Conservation (phyloP, 140 eudicot species). For the Ambrosia hybrid region DNA sequence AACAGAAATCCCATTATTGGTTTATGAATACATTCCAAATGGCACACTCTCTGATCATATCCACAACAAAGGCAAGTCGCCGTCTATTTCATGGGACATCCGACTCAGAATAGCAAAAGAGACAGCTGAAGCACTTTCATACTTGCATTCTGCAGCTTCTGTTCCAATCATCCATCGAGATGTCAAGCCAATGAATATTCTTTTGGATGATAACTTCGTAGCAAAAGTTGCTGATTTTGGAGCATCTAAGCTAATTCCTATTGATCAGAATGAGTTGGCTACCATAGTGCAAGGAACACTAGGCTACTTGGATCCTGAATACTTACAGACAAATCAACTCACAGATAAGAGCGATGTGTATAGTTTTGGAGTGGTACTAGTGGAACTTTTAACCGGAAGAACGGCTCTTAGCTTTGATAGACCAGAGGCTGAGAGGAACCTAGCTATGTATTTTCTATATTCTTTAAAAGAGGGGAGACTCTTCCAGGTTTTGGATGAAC, state of each 20-base stretch:
- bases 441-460: conserved; percentile 23
- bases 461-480: conserved; percentile 6
- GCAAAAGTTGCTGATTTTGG: conserved; percentile 41
- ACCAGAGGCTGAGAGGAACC: conserved; percentile 26
- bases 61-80: background rate
- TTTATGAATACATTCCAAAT: too few relatives aligned
- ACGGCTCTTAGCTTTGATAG: conserved; percentile 30
- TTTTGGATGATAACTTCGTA: conserved; percentile 24
- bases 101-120: conserved; percentile 22
- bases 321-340: conserved; percentile 25
- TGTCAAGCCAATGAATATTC: conserved; percentile 28
- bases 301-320: conserved; percentile 41
- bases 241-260: conserved; percentile 3
- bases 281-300: conserved; percentile 26
- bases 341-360: too few relatives aligned
- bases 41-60: too few relatives aligned
- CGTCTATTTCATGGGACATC: conserved; percentile 21
- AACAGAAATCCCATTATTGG: too few relatives aligned
- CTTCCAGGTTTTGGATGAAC: conserved; percentile 13
- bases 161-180: conserved; percentile 31
- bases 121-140: too few relatives aligned
- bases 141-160: too few relatives aligned
- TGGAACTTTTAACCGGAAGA: conserved; percentile 16
- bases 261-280: too few relatives aligned
- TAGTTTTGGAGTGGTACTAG: too few relatives aligned